phyloP scores from a whole-genome alignment of 208 protist genomes.

The Leishmania tropica region DNA sequence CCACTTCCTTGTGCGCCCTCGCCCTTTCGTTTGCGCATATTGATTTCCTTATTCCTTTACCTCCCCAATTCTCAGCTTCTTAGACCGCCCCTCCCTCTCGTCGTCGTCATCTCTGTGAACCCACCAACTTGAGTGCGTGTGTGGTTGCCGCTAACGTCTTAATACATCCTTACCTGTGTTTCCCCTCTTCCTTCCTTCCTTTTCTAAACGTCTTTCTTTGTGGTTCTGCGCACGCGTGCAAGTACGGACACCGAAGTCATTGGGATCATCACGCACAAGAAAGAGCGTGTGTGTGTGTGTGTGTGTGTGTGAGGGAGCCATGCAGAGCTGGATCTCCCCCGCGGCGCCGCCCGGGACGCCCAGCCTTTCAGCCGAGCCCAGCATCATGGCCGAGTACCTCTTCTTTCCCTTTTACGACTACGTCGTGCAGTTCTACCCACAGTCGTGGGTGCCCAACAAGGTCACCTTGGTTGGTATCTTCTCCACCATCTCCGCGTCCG shows the following conservation, averaged over 20 bases:
- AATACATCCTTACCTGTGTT: neutral
- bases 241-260: neutral
- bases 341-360: slow-evolving; percentile 37
- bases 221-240: neutral
- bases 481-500: slow-evolving; percentile 68
- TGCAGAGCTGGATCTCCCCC: slow-evolving; percentile 26
- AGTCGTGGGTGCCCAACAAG: slow-evolving; percentile 77
- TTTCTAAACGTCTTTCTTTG: neutral
- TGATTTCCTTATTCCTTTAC: neutral
- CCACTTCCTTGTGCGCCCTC: neutral
- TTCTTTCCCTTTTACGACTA: slow-evolving; percentile 84
- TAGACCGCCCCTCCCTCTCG: neutral
- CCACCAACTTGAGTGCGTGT: neutral
- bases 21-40: neutral
- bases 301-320: neutral
- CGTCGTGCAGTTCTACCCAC: slow-evolving; percentile 63
- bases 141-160: neutral
- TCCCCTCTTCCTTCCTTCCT: neutral
- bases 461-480: slow-evolving; percentile 80
- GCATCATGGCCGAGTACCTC: slow-evolving; percentile 76
- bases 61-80: neutral
- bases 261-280: neutral
- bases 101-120: neutral
- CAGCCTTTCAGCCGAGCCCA: slow-evolving; percentile 52
- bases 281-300: neutral